These are phyloP conservation scores for Termitomyces sp. DNA, from an alignment of 1,284 basidiomycete species.

Conservation along the genomic window DNA sequence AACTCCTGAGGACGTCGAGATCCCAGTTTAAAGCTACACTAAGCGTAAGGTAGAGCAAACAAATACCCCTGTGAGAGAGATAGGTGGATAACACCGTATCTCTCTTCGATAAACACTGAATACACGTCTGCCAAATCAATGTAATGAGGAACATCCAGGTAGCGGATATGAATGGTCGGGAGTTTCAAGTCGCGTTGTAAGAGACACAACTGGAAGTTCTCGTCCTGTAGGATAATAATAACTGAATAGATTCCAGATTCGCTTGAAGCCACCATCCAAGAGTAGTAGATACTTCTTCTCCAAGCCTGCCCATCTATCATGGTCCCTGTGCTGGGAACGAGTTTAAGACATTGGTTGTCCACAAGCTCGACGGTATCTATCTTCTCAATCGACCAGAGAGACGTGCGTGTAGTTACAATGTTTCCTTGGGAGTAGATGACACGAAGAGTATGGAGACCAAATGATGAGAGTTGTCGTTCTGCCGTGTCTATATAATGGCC, in stretches of 20 bases:
- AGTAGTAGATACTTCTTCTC: too few species aligned
- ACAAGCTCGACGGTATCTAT: background rate
- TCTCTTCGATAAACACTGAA: slow-evolving; percentile 10
- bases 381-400: background rate
- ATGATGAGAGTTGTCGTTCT: background rate
- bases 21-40: background rate
- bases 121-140: slow-evolving; percentile 6
- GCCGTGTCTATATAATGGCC: background rate
- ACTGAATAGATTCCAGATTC: slow-evolving; percentile 6
- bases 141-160: slow-evolving; percentile 3
- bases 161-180: background rate
- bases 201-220: background rate
- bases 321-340: too few species aligned
- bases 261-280: background rate
- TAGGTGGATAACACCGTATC: slow-evolving; percentile 10
- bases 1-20: too few species aligned
- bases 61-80: slow-evolving; percentile 8
- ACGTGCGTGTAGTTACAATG: background rate
- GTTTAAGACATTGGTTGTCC: background rate
- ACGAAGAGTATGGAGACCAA: background rate
- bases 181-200: background rate
- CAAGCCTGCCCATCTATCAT: background rate
- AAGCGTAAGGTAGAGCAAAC: slow-evolving; percentile 10
- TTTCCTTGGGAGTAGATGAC: background rate
- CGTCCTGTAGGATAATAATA: background rate